Conservation (phyloP, 352 stramenopile genomes). For the Achlya hypogyna region DNA sequence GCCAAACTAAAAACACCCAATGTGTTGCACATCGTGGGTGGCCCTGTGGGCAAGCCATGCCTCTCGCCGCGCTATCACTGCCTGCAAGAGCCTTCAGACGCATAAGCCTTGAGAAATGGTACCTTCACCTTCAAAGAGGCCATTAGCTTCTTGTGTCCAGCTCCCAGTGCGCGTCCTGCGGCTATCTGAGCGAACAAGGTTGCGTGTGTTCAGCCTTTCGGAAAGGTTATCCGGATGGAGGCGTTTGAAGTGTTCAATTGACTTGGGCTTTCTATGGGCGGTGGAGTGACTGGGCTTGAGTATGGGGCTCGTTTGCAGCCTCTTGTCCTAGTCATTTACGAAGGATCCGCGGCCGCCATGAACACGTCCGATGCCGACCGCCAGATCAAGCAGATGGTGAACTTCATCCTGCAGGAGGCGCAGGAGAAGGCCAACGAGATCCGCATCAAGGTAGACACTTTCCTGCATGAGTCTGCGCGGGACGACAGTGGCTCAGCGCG, state of each 20-base stretch:
- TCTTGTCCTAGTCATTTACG: conserved; percentile 11
- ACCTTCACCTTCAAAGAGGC: neutral
- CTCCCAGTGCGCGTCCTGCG: too few relatives aligned
- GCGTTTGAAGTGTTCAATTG: neutral
- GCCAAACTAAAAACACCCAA: neutral
- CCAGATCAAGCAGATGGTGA: conserved; percentile 95
- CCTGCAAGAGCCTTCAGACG: neutral
- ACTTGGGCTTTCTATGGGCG: conserved; percentile 9
- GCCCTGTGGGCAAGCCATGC: too few relatives aligned
- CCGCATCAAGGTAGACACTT: conserved; percentile 85
- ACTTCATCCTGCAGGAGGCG: conserved; percentile 99
- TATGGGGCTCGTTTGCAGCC: conserved; percentile 9
- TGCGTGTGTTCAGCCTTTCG: neutral
- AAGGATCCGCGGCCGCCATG: conserved; percentile 36
- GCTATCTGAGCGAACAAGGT: too few relatives aligned
- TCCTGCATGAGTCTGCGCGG: neutral
- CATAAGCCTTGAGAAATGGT: neutral
- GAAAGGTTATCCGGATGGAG: neutral
- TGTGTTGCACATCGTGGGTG: neutral
- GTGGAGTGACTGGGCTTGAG: neutral
- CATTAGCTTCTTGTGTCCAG: too few relatives aligned
- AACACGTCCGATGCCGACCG: conserved; percentile 76
- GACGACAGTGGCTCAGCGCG: neutral
- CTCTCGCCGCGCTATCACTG: too few relatives aligned
- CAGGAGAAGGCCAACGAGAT: conserved; percentile 99